Conservation (phyloP, 441 rosid genomes). For the Dalechampia spathulata region DNA sequence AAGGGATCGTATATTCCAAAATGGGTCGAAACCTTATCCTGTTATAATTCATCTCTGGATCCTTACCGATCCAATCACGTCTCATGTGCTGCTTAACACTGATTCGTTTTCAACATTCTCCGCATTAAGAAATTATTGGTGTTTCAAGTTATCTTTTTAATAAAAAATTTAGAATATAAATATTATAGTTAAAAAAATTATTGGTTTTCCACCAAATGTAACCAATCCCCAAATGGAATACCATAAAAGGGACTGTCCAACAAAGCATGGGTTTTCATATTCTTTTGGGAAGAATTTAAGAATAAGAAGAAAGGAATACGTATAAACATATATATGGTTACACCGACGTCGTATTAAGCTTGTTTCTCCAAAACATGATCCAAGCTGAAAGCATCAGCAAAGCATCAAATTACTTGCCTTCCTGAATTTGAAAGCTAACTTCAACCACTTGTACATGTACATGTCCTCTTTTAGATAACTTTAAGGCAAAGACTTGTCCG, state of each 20-base stretch:
- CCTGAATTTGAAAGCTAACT: conserved; percentile 19
- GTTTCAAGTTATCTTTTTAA: no score
- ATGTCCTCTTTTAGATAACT: conserved; percentile 3
- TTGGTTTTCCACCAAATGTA: no score
- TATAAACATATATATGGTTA: no score
- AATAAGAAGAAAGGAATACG: background rate
- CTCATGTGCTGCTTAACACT: no score
- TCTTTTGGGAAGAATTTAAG: background rate
- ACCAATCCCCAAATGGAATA: background rate
- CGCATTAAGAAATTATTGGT: no score
- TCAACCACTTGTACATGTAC: background rate
- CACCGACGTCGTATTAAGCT: background rate
- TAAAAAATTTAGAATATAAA: no score
- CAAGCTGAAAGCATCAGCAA: conserved; percentile 21
- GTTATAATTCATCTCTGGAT: no score
- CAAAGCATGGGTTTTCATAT: background rate
- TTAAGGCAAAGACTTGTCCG: conserved; percentile 24
- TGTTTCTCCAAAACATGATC: background rate
- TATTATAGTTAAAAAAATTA: no score
- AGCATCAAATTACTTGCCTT: conserved; percentile 19
- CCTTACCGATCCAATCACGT: no score
- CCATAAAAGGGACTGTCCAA: background rate
- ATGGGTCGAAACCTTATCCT: no score
- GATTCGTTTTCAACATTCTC: no score
- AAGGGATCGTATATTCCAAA: no score